These are phyloP conservation scores for Zostera marina DNA, from an alignment of 116 monocot genomes.

Conservation along the genomic window DNA sequence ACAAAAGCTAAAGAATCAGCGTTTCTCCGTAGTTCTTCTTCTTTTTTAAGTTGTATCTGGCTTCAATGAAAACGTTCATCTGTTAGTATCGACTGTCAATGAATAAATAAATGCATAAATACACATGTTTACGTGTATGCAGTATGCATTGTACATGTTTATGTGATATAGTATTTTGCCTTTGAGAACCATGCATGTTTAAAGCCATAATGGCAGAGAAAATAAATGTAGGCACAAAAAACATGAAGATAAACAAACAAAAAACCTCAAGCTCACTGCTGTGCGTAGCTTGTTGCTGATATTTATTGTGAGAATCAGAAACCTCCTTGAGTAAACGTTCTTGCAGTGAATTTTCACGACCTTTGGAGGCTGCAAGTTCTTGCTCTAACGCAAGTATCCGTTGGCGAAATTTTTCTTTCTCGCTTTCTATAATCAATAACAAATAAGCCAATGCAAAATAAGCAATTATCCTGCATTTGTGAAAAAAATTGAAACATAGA, in stretches of 20 bases:
- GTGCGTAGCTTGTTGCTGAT: slow-evolving; percentile 27
- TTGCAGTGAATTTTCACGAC: slow-evolving; percentile 57
- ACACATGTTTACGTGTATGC: background rate
- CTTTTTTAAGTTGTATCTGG: slow-evolving; percentile 56
- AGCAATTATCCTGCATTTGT: background rate
- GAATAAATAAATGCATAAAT: background rate
- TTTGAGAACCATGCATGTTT: background rate
- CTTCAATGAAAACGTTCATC: background rate
- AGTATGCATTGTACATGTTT: background rate
- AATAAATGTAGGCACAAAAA: background rate
- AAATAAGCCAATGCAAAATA: background rate
- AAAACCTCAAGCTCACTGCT: slow-evolving; percentile 74
- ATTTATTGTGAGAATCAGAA: slow-evolving; percentile 37
- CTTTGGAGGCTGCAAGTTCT: slow-evolving; percentile 79
- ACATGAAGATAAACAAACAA: too few species aligned
- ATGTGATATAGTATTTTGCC: too few species aligned
- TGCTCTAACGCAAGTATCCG: slow-evolving; percentile 33
- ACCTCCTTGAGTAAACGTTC: slow-evolving; percentile 64
- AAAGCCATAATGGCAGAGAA: background rate
- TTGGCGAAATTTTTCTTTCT: slow-evolving; percentile 33
- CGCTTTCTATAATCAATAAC: slow-evolving; percentile 34
- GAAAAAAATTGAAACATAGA: background rate
- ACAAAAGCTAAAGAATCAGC: slow-evolving; percentile 30
- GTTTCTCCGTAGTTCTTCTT: slow-evolving; percentile 33
- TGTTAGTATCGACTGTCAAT: background rate